Evolutionary conservation across 208 protist species (phyloP).

Genomic region (Acanthamoeba triangularis): DNA sequence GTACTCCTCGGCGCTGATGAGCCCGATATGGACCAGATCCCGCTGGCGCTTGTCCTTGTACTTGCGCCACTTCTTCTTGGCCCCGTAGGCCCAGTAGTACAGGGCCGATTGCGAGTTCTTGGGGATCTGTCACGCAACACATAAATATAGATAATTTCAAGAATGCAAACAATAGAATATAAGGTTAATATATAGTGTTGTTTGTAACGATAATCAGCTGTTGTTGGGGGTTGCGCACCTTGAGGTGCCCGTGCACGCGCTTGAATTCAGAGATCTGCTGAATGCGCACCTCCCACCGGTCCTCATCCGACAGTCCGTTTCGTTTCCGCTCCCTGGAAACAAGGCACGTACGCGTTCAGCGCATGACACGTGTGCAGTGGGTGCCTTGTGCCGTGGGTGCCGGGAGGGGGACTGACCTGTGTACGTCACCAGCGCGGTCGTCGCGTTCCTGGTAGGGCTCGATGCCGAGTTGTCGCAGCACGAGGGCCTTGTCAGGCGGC

Average conservation of each 20-base stretch:
- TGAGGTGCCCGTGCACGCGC: neutral
- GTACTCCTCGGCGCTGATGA: constrained; percentile 34
- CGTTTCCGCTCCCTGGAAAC: neutral
- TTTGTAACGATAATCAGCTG: neutral
- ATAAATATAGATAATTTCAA: neutral
- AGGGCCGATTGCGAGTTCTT: constrained; percentile 25
- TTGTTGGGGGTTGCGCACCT: neutral
- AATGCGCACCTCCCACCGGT: constrained; percentile 8
- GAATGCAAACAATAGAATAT: neutral
- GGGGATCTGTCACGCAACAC: neutral
- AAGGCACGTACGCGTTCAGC: too few species aligned
- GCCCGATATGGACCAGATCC: neutral
- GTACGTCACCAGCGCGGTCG: neutral
- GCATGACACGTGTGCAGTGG: too few species aligned
- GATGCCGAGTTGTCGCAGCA: neutral
- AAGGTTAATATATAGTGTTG: too few species aligned
- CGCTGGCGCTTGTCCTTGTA: constrained; percentile 45
- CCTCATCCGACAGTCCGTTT: neutral
- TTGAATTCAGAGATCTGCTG: constrained; percentile 2
- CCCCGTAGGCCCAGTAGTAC: constrained; percentile 28
- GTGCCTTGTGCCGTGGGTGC: too few species aligned
- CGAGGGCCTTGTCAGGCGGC: neutral
- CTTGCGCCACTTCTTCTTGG: constrained; percentile 27
- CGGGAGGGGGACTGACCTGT: too few species aligned
- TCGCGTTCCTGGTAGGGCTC: neutral